These are phyloP conservation scores for Oleoguttula mirabilis DNA, from an alignment of 495 filamentous ascomycete species.

Conservation along the genomic window DNA sequence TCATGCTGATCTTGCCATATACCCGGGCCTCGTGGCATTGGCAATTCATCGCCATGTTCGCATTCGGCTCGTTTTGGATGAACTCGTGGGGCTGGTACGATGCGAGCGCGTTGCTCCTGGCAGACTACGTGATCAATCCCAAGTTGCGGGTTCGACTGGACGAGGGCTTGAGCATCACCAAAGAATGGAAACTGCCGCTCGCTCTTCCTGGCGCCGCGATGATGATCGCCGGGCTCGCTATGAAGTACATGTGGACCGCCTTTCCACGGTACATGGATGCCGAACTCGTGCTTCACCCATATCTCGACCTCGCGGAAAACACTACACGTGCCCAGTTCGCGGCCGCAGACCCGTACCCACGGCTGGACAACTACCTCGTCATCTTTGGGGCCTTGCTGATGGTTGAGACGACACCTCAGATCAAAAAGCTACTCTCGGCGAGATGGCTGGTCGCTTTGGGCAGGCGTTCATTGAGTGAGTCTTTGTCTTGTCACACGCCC, in stretches of 20 bases:
- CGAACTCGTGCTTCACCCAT: neutral
- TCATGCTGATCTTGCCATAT: neutral
- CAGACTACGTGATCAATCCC: neutral
- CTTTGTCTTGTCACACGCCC: no score
- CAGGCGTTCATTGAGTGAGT: constrained; percentile 1
- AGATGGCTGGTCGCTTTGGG: neutral
- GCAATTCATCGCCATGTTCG: neutral
- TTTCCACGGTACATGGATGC: neutral
- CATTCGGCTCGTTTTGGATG: neutral
- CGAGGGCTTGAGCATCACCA: neutral
- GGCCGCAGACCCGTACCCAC: neutral
- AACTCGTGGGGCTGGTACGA: constrained; percentile 2
- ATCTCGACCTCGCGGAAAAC: neutral
- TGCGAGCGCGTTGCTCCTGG: neutral
- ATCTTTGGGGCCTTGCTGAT: neutral
- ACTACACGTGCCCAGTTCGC: neutral
- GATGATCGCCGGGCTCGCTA: neutral
- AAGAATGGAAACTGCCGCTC: neutral
- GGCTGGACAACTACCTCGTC: neutral
- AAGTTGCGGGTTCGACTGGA: neutral
- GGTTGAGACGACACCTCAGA: neutral
- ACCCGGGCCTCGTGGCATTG: neutral
- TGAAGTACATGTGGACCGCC: constrained; percentile 1
- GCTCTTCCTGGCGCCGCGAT: neutral
- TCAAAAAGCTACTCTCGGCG: neutral